Evolutionary conservation across 2,329 filamentous ascomycete genomes (phyloP).

Genomic region (Aspergillus tanneri): DNA sequence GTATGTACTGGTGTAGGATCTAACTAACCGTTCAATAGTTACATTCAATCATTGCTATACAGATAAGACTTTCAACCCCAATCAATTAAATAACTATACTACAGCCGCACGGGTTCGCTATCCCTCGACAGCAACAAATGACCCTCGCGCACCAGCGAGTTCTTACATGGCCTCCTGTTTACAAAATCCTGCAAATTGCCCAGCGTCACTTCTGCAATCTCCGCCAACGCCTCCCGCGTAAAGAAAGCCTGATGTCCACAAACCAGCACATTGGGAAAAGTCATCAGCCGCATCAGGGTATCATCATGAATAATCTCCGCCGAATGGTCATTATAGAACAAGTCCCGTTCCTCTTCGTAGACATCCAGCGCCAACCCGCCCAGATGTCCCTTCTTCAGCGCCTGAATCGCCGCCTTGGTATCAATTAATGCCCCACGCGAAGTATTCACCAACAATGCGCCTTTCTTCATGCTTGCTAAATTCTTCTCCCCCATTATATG

Average conservation of each 20-base stretch:
- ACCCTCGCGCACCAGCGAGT: conserved; percentile 32
- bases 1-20: no score
- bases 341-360: conserved; percentile 60
- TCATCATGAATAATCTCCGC: conserved; percentile 66
- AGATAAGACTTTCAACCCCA: background rate
- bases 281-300: conserved; percentile 63
- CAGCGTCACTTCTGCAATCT: conserved; percentile 63
- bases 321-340: conserved; percentile 67
- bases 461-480: conserved; percentile 57
- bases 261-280: conserved; percentile 66
- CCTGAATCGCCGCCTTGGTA: conserved; percentile 58
- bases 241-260: conserved; percentile 71
- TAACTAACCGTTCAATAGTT: no score
- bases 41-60: no score
- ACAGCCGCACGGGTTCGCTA: conserved; percentile 34
- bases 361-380: conserved; percentile 66
- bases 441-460: conserved; percentile 63
- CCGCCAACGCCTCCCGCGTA: conserved; percentile 62
- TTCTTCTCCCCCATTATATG: conserved; percentile 60
- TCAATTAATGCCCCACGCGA: conserved; percentile 65
- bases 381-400: conserved; percentile 60
- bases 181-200: conserved; percentile 50
- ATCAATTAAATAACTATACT: background rate
- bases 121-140: conserved; percentile 26
- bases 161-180: conserved; percentile 26